Base-by-base conservation (phyloP, 768 basidiomycete species). In the Russula dissimulans region DNA sequence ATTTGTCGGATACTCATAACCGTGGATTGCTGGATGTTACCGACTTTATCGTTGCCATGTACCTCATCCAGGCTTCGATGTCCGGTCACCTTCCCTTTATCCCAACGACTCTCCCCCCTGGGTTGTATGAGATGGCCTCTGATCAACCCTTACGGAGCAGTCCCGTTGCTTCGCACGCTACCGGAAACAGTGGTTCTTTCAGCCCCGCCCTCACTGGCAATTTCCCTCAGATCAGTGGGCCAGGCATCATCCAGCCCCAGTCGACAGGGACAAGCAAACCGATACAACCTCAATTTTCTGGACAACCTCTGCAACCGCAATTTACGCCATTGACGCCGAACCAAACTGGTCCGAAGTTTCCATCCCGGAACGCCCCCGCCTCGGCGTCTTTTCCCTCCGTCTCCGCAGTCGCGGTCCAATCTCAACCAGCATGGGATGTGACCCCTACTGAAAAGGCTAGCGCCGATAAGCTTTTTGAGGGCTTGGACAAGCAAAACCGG, bases 31-130 rank as follows among this genome's bases (percentile, higher is more conserved):
- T 99, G 61, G 97, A 99, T 71, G 76, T 84, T 15, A 79, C 87
- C 47, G 97, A 99, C 73, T 99, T 99, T 70, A 86, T 89, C 61
- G 84, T 99, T 68, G 97, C 87, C 43, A 95, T 97, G 94, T 92
- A 91, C 72, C 82, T 97, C 69, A 94, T 98, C 65, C 94, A 97
- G 73, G 87, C 83, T n/a, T 76, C 81, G 42, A 97, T 97, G 94
- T 83, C 87, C 55, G 81, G 82, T 57, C 81, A 86, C 62, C 75
- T 91, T 57, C 76, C 84, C 54, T 79, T 79, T 61, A 79, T 95
- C 52, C 94, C 94, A 39, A 72, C 80, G 6, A 74, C 79, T 3
- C 79, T 98, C 17, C 93, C 95, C 22, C 86, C 88, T 3, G 87
- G 85, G 49, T 69, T 95, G 18, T 95, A 94, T 68, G 92, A 95